phyloP scores from a whole-genome alignment of 1,284 basidiomycete genomes.

The Mycena sp. region DNA sequence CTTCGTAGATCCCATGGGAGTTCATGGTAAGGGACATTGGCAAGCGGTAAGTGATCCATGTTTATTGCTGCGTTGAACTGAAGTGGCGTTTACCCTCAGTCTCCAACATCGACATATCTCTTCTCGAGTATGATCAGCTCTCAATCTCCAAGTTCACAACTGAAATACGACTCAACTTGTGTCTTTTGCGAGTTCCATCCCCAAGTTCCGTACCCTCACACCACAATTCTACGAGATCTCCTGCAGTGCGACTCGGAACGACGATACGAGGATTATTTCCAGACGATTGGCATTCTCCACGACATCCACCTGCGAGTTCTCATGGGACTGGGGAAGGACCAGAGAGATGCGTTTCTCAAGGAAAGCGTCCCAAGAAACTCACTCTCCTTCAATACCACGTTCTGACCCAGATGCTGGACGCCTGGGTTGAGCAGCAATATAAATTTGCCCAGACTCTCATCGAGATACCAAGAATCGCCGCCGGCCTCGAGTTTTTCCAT shows the following conservation, averaged over 20 bases:
- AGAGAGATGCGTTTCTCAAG: background rate
- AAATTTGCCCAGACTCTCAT: background rate
- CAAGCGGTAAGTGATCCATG: too few relatives aligned
- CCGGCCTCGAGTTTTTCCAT: background rate
- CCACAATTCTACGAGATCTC: background rate
- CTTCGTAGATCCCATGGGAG: too few relatives aligned
- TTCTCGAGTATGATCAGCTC: too few relatives aligned
- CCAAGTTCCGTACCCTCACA: background rate
- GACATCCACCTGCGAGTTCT: constrained; percentile 2
- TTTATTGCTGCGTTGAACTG: too few relatives aligned
- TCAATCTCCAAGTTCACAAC: too few relatives aligned
- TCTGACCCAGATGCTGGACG: background rate
- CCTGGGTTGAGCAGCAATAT: background rate
- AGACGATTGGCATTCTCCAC: background rate
- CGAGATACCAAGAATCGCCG: background rate
- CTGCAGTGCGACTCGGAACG: background rate
- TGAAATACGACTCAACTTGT: too few relatives aligned
- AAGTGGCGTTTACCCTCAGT: too few relatives aligned
- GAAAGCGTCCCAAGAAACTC: background rate
- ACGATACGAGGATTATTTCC: background rate
- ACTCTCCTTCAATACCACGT: background rate
- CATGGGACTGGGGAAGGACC: background rate
- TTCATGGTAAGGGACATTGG: too few relatives aligned
- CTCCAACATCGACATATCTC: too few relatives aligned
- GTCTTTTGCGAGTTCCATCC: background rate